Evolutionary conservation across 2,329 filamentous ascomycete species (phyloP).

Genomic region (Fusarium neocosmosporiellum): DNA sequence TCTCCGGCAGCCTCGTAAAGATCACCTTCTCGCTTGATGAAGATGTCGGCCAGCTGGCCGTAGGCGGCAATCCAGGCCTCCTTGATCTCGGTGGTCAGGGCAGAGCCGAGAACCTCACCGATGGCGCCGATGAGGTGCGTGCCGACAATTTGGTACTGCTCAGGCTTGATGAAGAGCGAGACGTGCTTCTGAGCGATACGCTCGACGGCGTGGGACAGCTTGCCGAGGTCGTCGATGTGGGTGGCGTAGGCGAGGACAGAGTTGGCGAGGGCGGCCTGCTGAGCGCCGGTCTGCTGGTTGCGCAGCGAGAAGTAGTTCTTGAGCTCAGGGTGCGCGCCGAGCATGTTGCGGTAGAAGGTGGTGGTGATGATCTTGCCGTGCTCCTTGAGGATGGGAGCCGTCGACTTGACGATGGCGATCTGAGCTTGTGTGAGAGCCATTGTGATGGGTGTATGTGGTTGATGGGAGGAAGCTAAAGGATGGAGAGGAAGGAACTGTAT

Average conservation of each 20-base stretch:
- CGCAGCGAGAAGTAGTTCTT: constrained; percentile 77
- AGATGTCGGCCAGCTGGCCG: constrained; percentile 75
- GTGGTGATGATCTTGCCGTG: constrained; percentile 78
- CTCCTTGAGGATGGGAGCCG: constrained; percentile 76
- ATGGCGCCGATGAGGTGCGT: constrained; percentile 76
- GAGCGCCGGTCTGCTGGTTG: constrained; percentile 75
- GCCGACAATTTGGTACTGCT: constrained; percentile 78
- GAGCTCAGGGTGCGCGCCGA: constrained; percentile 71
- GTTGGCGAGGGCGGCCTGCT: constrained; percentile 75
- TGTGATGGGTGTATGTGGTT: constrained; percentile 3
- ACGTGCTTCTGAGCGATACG: constrained; percentile 83
- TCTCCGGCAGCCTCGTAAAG: constrained; percentile 65
- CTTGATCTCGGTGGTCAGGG: constrained; percentile 72
- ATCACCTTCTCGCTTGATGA: constrained; percentile 72
- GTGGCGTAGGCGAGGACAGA: constrained; percentile 78
- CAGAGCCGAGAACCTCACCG: constrained; percentile 73
- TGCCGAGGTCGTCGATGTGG: constrained; percentile 76
- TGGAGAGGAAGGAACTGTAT: neutral
- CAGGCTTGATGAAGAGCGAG: constrained; percentile 74
- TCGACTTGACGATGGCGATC: constrained; percentile 79
- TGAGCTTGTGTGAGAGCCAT: constrained; percentile 72
- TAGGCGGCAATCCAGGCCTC: constrained; percentile 81
- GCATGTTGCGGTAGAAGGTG: constrained; percentile 77
- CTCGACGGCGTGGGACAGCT: constrained; percentile 67
- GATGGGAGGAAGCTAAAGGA: neutral